Evolutionary conservation across 768 basidiomycete species (phyloP).

Genomic region (Mrakia frigida): DNA sequence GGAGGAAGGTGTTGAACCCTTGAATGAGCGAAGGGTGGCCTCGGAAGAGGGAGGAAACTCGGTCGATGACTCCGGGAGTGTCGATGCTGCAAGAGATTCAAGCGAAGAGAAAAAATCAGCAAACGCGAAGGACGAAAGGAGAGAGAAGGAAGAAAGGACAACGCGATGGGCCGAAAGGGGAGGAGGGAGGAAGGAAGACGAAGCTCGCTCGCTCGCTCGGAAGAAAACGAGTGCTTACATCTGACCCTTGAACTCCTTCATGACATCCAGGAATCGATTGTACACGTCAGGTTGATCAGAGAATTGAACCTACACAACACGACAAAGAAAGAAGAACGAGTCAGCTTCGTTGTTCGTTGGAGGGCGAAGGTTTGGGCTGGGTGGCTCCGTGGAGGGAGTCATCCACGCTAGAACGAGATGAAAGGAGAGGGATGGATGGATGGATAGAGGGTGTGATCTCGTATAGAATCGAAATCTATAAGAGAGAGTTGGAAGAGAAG

Average conservation of each 20-base stretch:
- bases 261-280: conserved; percentile 89
- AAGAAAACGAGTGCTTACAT: conserved; percentile 39
- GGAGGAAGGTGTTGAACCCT: conserved; percentile 97
- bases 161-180: background rate
- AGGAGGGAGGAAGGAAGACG: background rate
- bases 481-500: background rate
- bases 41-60: conserved; percentile 86
- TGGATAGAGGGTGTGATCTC: background rate
- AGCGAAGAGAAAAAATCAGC: background rate
- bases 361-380: background rate
- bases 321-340: background rate
- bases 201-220: too few relatives aligned
- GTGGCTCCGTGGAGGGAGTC: background rate
- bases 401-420: background rate
- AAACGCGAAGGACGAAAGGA: background rate
- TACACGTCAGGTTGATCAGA: conserved; percentile 86
- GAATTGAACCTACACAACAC: conserved; percentile 61
- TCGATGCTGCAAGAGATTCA: conserved; percentile 63
- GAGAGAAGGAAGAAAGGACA: background rate
- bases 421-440: background rate
- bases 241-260: conserved; percentile 99
- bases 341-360: background rate
- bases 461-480: background rate
- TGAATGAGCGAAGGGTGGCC: conserved; percentile 87
- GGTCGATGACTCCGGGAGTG: conserved; percentile 93